Conservation (phyloP, 164 flowering plant genomes). For the Stephania japonica region DNA sequence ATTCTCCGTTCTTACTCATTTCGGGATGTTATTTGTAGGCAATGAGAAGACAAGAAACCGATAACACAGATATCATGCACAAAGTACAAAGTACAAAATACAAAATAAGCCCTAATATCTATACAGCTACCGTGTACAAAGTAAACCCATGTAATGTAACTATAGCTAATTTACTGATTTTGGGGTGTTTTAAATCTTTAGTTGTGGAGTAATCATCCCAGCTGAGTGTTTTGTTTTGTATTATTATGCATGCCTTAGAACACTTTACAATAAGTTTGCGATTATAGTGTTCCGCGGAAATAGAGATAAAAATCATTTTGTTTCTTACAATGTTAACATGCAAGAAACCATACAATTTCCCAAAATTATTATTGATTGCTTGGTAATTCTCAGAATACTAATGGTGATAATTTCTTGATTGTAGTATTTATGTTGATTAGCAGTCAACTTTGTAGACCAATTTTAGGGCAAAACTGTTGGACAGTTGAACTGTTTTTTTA, state of each 20-base stretch:
- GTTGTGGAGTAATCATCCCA: neutral
- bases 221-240: neutral
- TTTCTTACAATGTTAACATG: neutral
- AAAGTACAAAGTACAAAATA: neutral
- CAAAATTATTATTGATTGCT: no score
- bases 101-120: no score
- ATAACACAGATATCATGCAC: slow-evolving; percentile 5
- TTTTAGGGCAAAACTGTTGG: neutral
- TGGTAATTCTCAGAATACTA: no score
- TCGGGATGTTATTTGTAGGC: neutral
- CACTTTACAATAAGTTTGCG: neutral
- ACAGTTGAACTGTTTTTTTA: neutral
- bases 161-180: neutral
- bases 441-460: neutral
- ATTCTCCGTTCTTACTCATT: neutral
- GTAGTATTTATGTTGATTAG: neutral
- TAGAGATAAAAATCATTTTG: neutral
- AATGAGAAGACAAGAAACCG: slow-evolving; percentile 10
- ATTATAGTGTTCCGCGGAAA: neutral
- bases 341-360: no score
- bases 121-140: slow-evolving; percentile 6
- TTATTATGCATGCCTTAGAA: neutral
- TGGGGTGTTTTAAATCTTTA: neutral
- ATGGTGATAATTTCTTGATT: neutral
- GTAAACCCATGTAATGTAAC: neutral